Evolutionary conservation across 192 early-diverging fungal genomes (phyloP), one percentile per base, ranked within the genome.

Genomic region (Backusella tuberculispora): DNA sequence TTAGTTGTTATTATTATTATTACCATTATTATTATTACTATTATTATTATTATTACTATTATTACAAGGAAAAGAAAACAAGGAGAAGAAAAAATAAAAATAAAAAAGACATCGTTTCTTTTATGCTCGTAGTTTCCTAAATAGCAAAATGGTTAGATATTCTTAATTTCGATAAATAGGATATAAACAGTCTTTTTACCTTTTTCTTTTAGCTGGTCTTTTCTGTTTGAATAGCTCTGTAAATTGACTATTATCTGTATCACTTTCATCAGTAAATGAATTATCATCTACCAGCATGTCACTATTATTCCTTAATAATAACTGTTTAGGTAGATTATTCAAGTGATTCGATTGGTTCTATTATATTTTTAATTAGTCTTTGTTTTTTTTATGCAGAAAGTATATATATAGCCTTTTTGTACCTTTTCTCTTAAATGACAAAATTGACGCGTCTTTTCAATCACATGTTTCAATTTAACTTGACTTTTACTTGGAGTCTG

Each of bases 401-500:
- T n/a, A n/a, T n/a, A n/a, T n/a, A n/a, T n/a, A n/a, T 53, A 9
- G 9, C 26, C 21, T 24, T 24, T 26, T 43, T 43, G 10, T 26
- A 60, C 53, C 53, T 60, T 60, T 60, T 60, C 53, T 60, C 53
- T 60, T 60, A 60, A 26, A 13, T 26, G 53, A 24, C 53, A 26
- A 60, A 60, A 60, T 4, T n/a, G 21, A 13, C 71, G 37, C 1
- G 74, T 75, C 7, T 73, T 73, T 45, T 73, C 76, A 56, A 78
- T 73, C 10, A 71, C 71, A 8, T 73, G 15, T 41, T 60, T 72
- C 19, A 78, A 56, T 43, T 48, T 47, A 44, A n/a, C 26, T 53
- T 78, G 71, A 5, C 53, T 66, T 9, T 67, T 46, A 44, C 73
- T n/a, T 65, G 68, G 66, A 7, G 12, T 26, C 76, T 78, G 64